A percentile compares a stretch with the other conserved stretches of the same genome.
phyloP scores from a whole-genome alignment of 208 protist species.

The Leishmania mexicana region DNA sequence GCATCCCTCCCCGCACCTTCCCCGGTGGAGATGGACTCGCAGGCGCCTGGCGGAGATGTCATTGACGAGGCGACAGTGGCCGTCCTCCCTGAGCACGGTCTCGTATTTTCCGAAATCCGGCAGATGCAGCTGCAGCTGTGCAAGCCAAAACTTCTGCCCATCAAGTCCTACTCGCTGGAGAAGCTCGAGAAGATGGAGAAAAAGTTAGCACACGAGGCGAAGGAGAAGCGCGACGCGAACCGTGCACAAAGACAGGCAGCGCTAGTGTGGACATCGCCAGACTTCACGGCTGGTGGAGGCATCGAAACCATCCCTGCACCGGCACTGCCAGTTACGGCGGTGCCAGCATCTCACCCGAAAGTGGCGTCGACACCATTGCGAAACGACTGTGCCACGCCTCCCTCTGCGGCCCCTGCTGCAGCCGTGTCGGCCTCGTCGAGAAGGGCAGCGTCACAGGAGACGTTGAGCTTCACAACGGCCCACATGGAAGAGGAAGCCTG shows the following conservation, averaged over 20 bases:
- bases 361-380: neutral
- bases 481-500: constrained; percentile 15
- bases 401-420: neutral
- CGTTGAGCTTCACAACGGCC: neutral
- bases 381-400: neutral
- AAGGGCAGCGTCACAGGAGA: neutral
- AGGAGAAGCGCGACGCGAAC: constrained; percentile 43
- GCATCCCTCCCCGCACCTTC: neutral
- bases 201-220: constrained; percentile 52
- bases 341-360: neutral
- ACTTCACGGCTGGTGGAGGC: neutral
- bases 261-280: constrained; percentile 35
- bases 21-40: constrained; percentile 5
- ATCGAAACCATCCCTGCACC: neutral
- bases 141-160: constrained; percentile 96
- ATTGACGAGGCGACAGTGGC: constrained; percentile 32
- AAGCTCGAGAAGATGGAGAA: constrained; percentile 93
- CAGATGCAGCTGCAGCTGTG: constrained; percentile 89
- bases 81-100: constrained; percentile 79
- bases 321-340: neutral
- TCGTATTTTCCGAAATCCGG: constrained; percentile 80
- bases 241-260: constrained; percentile 31
- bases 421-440: constrained; percentile 8
- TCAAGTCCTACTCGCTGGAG: constrained; percentile 96
- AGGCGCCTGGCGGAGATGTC: neutral